phyloP scores from a whole-genome alignment of 129 eudicot genomes.

The Heracleum sosnowskyi region DNA sequence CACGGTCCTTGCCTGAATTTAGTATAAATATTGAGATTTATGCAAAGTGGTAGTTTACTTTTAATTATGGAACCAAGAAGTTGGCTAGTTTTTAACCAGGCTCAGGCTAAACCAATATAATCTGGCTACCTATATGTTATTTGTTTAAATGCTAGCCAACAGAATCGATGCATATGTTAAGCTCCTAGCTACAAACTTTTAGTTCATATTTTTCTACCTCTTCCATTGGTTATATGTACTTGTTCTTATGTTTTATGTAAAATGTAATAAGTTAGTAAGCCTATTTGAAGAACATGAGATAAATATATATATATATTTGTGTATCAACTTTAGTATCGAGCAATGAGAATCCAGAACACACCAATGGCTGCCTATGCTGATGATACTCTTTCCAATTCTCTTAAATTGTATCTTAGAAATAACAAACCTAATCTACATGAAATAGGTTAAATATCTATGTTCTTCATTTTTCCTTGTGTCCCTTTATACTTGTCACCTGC shows the following conservation, averaged over 20 bases:
- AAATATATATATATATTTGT: too few species aligned
- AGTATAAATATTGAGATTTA: not conserved
- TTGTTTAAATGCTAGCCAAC: not conserved
- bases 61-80: not conserved
- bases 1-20: not conserved
- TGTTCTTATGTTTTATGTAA: too few species aligned
- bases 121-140: not conserved
- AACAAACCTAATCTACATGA: not conserved
- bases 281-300: not conserved
- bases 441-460: not conserved
- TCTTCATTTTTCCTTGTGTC: not conserved
- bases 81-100: not conserved
- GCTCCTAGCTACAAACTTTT: not conserved
- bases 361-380: not conserved
- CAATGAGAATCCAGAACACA: not conserved
- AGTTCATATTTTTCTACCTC: too few species aligned
- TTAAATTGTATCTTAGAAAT: not conserved
- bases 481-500: not conserved
- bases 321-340: not conserved
- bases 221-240: not conserved
- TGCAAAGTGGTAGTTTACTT: not conserved
- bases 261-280: not conserved
- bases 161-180: not conserved
- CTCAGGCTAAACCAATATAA: not conserved
- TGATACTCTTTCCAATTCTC: not conserved